These are phyloP conservation scores for Cyberlindnera bimundalis DNA, from an alignment of 805 yeast genomes.

Conservation along the genomic window DNA sequence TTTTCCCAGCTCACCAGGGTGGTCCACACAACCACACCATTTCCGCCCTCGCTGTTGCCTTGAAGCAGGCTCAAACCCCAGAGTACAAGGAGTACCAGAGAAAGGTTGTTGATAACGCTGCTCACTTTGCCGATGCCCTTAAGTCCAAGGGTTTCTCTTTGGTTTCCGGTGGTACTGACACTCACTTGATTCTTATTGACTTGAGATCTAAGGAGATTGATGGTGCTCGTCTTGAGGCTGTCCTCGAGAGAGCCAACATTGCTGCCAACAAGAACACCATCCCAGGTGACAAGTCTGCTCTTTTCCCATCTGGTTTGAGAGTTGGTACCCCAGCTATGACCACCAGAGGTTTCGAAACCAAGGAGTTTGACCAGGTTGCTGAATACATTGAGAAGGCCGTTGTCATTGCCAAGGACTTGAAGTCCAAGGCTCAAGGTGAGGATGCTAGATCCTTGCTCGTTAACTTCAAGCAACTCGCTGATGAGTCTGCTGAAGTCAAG, in stretches of 20 bases:
- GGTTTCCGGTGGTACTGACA: slow-evolving; percentile 94
- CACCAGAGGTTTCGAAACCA: slow-evolving; percentile 71
- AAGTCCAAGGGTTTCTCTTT: slow-evolving; percentile 69
- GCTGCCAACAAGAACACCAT: slow-evolving; percentile 97
- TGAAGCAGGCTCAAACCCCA: slow-evolving; percentile 88
- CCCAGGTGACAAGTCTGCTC: slow-evolving; percentile 94
- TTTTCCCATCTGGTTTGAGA: slow-evolving; percentile 94
- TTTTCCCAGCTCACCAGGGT: slow-evolving; percentile 99
- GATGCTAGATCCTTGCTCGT: slow-evolving; percentile 58
- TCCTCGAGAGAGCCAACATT: slow-evolving; percentile 89
- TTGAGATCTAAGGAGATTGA: slow-evolving; percentile 88
- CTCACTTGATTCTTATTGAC: slow-evolving; percentile 91
- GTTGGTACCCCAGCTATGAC: slow-evolving; percentile 99
- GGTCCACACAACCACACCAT: slow-evolving; percentile 99
- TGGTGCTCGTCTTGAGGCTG: slow-evolving; percentile 96
- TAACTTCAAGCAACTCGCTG: slow-evolving; percentile 69
- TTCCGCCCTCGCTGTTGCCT: slow-evolving; percentile 94
- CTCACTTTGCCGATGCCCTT: slow-evolving; percentile 74
- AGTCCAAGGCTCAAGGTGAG: slow-evolving; percentile 54
- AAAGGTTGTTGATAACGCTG: slow-evolving; percentile 86
- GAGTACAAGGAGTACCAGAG: slow-evolving; percentile 89
- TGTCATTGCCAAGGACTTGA: slow-evolving; percentile 58
- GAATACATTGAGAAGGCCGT: slow-evolving; percentile 78
- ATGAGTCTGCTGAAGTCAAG: slow-evolving; percentile 57
- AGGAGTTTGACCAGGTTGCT: slow-evolving; percentile 79